A percentile compares a stretch with the other conserved stretches of the same genome.
Evolutionary conservation across 2,329 filamentous ascomycete genomes (phyloP).

Genomic region (Akanthomyces uredinophilus): DNA sequence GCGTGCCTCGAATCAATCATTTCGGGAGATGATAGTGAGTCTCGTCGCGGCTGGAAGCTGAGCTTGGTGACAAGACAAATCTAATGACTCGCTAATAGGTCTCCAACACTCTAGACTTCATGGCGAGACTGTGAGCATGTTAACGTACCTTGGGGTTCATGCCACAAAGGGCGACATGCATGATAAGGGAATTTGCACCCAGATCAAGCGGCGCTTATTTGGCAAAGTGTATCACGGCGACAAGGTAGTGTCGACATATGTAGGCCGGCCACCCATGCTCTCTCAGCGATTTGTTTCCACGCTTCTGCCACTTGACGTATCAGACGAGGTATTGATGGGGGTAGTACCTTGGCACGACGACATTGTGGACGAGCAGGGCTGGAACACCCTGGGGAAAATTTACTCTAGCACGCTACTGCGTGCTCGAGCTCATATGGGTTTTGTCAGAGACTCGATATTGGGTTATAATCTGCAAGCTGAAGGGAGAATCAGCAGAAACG

Average conservation of each 20-base stretch:
- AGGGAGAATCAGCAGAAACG: not conserved
- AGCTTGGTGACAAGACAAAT: not conserved
- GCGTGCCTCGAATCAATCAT: not conserved
- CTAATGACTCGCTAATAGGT: not conserved
- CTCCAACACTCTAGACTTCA: slow-evolving; percentile 14
- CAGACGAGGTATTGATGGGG: slow-evolving; percentile 8
- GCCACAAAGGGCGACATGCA: not conserved
- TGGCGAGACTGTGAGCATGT: slow-evolving; percentile 13
- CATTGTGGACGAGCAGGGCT: slow-evolving; percentile 14
- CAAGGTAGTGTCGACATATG: slow-evolving; percentile 14
- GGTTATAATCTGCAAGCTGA: slow-evolving; percentile 10
- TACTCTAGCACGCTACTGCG: slow-evolving; percentile 11
- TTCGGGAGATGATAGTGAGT: not conserved
- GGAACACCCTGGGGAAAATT: slow-evolving; percentile 14
- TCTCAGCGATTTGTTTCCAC: slow-evolving; percentile 13
- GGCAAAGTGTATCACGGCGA: slow-evolving; percentile 14
- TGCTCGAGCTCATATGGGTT: slow-evolving; percentile 12
- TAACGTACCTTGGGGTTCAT: slow-evolving; percentile 15
- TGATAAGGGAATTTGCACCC: slow-evolving; percentile 11
- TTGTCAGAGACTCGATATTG: slow-evolving; percentile 16
- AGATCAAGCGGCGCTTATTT: slow-evolving; percentile 15
- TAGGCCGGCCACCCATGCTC: slow-evolving; percentile 12
- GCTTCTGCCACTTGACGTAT: slow-evolving; percentile 15
- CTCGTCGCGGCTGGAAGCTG: not conserved
- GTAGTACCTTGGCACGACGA: not conserved